Conservation (phyloP, 106 monocot genomes). For the Dendrobium huoshanense region DNA sequence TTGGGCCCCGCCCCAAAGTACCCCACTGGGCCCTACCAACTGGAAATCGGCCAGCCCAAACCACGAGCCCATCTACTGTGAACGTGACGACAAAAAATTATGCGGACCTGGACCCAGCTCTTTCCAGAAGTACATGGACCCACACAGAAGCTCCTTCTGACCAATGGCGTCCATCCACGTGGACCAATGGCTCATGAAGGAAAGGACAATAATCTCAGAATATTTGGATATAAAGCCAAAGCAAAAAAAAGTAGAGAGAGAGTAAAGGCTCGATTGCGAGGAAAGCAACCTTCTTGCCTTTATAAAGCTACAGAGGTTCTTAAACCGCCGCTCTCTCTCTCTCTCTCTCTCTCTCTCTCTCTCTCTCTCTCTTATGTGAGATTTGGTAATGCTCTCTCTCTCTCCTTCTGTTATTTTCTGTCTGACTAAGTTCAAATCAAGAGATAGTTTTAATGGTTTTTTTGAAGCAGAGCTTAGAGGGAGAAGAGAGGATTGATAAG, state of each 20-base stretch:
- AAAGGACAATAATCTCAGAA: constrained; percentile 15
- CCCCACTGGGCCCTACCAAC: background rate
- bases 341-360: background rate
- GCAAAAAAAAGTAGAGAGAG: background rate
- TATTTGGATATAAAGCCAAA: constrained; percentile 16
- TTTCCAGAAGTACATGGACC: background rate
- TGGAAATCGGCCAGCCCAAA: background rate
- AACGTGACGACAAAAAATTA: constrained; percentile 5
- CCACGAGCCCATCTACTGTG: background rate
- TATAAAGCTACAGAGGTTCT: constrained; percentile 16
- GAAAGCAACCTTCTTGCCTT: background rate
- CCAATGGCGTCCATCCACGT: constrained; percentile 8
- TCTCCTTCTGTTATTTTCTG: background rate
- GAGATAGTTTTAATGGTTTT: background rate
- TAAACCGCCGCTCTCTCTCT: background rate
- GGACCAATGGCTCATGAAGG: background rate
- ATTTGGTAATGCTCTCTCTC: background rate
- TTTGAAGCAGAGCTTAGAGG: background rate
- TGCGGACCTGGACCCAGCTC: constrained; percentile 11
- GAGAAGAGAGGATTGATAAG: background rate
- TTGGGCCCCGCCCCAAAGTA: constrained; percentile 2
- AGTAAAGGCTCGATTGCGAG: background rate
- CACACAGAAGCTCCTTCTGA: background rate
- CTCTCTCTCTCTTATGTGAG: background rate
- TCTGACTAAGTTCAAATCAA: background rate